Conservation (phyloP, 1,284 basidiomycete genomes). For the Ceratobasidium sp. region DNA sequence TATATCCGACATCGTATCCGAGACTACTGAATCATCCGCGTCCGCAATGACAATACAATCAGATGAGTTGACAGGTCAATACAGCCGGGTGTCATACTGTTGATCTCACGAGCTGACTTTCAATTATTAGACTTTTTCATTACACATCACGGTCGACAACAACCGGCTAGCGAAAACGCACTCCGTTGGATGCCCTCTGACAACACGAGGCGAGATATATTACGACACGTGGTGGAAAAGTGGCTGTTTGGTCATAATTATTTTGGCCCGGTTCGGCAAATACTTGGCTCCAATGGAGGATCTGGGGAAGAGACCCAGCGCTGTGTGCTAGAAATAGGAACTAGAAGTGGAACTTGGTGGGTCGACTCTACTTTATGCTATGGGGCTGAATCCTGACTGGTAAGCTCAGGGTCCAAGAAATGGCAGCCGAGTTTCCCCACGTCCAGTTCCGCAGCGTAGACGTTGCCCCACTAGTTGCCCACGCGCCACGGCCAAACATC, state of each 20-base stretch:
- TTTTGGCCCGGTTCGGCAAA: not conserved
- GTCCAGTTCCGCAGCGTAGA: slow-evolving; percentile 9
- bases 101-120: not conserved
- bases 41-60: not conserved
- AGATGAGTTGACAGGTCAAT: not conserved
- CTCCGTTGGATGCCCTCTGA: not conserved
- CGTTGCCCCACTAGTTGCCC: not conserved
- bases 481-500: not conserved
- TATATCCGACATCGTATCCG: not conserved
- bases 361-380: no score
- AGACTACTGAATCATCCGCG: not conserved
- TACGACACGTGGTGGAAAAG: no score
- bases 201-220: no score
- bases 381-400: no score
- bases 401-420: no score
- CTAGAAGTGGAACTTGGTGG: not conserved
- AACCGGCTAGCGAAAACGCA: not conserved
- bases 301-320: no score
- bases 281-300: not conserved
- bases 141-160: not conserved
- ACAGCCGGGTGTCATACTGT: not conserved
- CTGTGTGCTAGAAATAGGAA: not conserved
- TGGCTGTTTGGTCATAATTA: not conserved
- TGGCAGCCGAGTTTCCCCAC: no score
- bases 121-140: not conserved